Evolutionary conservation across 148 eudicot species (phyloP), one percentile per base, ranked within the genome.

Genomic region (Amaranthus cruentus): DNA sequence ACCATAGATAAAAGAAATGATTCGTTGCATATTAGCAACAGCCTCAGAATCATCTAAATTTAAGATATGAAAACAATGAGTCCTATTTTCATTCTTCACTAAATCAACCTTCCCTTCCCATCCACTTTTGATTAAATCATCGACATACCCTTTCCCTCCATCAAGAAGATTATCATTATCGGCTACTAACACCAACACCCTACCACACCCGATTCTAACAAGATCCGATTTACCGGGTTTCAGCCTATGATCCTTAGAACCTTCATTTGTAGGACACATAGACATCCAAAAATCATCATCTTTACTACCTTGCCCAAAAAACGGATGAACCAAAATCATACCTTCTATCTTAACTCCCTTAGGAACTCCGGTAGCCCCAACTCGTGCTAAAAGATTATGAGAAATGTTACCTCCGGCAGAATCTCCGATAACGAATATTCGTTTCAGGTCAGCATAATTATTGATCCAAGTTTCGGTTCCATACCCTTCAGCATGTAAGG

Each of bases 351-450:
- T 62, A 3, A 61, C 51, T 4, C 15, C 43, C 2, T 69, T 60
- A 3, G 50, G 13, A 2, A 78, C 44, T 47, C 69, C 60, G 12
- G 6, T 13, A 4, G 28, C 38, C 6, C 69, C 67, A 7, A 3
- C 38, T 28, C 38, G 38, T 28, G 43, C 56, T 8, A 63, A 64
- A 68, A 79, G 9, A 2, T 72, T 62, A 59, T 82, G 85, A 5
- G 77, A 56, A 11, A 84, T 81, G 72, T 81, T 84, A 0, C 73
- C 87, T 3, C 87, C 87, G 21, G 84, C 87, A 49, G 85, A 82
- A 7, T 85, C 87, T 51, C 87, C 87, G 1, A 75, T 81, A 0
- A 85, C n/a, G 49, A 85, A 85, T n/a, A 85, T 73, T 10, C 65
- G 73, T 6, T 69, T 58, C 11, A 82, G 77, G 38, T 85, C 85